Conservation (phyloP, 2,329 filamentous ascomycete genomes). For the Hypocreales sp. region DNA sequence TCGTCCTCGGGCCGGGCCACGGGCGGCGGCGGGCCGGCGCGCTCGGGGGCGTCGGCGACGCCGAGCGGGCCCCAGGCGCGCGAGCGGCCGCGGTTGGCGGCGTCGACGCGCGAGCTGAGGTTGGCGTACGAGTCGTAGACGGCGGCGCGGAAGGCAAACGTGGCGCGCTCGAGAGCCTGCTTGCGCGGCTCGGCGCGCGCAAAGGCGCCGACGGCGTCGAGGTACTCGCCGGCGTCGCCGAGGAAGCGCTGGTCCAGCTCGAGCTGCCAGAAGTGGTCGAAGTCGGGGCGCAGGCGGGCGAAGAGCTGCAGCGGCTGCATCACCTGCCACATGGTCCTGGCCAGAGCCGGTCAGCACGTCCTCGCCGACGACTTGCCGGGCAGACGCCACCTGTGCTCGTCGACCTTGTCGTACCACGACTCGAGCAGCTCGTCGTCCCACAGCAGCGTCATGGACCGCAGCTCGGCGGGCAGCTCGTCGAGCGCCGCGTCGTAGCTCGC, state of each 20-base stretch:
- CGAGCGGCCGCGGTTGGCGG: constrained; percentile 10
- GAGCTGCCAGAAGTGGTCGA: constrained; percentile 20
- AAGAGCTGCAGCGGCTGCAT: constrained; percentile 18
- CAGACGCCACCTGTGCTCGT: constrained; percentile 25
- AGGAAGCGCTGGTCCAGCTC: constrained; percentile 29
- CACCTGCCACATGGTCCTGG: constrained; percentile 15
- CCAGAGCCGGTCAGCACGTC: background rate
- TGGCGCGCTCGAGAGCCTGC: constrained; percentile 41
- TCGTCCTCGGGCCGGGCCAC: constrained; percentile 8
- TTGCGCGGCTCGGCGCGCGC: constrained; percentile 37
- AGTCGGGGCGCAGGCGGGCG: constrained; percentile 17
- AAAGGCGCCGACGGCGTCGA: constrained; percentile 19
- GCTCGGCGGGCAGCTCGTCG: constrained; percentile 41
- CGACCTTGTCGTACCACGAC: constrained; percentile 47
- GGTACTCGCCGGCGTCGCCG: constrained; percentile 14
- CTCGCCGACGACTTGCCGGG: background rate
- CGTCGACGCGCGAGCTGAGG: constrained; percentile 16
- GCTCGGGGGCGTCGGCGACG: constrained; percentile 10
- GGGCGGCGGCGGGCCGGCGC: constrained; percentile 15
- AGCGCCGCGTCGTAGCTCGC: constrained; percentile 36
- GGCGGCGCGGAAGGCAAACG: constrained; percentile 36
- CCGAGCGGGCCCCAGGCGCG: constrained; percentile 15
- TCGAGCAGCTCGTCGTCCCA: constrained; percentile 56
- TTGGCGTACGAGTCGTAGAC: constrained; percentile 32
- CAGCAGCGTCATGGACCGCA: constrained; percentile 51